phyloP scores from a whole-genome alignment of 1,284 basidiomycete genomes.

The Heliocybe sulcata region DNA sequence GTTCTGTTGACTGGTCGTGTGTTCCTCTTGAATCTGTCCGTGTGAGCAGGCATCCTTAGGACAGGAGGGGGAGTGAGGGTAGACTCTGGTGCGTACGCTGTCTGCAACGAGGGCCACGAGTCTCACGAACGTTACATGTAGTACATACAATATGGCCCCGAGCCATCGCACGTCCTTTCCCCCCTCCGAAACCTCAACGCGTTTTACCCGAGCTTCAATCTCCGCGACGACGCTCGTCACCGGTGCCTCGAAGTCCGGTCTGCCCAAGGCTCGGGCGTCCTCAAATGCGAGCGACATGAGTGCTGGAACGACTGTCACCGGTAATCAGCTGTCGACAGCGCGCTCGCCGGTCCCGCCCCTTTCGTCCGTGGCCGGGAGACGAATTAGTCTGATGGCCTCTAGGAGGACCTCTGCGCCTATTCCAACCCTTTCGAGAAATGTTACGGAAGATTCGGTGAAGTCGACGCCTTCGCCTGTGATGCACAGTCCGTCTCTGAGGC shows the following conservation, averaged over 20 bases:
- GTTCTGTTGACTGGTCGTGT: too few relatives aligned
- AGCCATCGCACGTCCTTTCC: slow-evolving; percentile 5
- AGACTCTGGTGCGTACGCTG: neutral
- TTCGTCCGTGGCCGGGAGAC: slow-evolving; percentile 9
- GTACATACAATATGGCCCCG: neutral
- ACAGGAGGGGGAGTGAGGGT: too few relatives aligned
- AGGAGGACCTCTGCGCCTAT: slow-evolving; percentile 6
- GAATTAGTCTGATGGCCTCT: slow-evolving; percentile 8
- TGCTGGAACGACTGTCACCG: slow-evolving; percentile 33
- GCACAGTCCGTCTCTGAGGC: slow-evolving; percentile 1
- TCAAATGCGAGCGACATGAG: slow-evolving; percentile 26
- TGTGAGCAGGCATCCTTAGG: too few relatives aligned
- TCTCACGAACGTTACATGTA: neutral
- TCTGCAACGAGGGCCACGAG: neutral
- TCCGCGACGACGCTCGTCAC: slow-evolving; percentile 14
- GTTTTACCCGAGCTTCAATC: slow-evolving; percentile 22
- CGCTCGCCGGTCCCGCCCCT: slow-evolving; percentile 17
- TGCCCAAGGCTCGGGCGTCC: slow-evolving; percentile 23
- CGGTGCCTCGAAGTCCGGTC: slow-evolving; percentile 8
- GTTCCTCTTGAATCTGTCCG: too few relatives aligned
- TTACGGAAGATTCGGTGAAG: neutral
- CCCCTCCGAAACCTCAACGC: slow-evolving; percentile 29
- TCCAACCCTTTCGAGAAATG: neutral
- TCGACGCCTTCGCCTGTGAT: slow-evolving; percentile 3
- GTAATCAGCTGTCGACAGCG: slow-evolving; percentile 13